Percentiles rank a stretch among this genome's conserved stretches.
These are phyloP conservation scores for Ophiosphaerella korrae DNA, from an alignment of 2,329 filamentous ascomycete species.

Conservation along the genomic window DNA sequence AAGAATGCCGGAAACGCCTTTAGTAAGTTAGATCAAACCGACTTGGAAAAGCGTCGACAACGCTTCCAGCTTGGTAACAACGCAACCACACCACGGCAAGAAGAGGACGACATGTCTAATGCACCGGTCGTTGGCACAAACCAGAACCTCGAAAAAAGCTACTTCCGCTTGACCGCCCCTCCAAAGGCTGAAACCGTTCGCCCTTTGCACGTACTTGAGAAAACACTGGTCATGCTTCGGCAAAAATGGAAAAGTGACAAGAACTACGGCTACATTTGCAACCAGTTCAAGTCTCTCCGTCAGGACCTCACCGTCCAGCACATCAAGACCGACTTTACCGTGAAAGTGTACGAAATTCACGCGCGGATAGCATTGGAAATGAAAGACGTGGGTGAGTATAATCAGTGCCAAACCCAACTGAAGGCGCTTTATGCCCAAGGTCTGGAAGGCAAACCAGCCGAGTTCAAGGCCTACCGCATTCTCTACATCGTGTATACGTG, in stretches of 20 bases:
- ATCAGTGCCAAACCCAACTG: conserved; percentile 98
- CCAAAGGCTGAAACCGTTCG: conserved; percentile 89
- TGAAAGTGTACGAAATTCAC: conserved; percentile 95
- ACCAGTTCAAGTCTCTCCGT: conserved; percentile 97
- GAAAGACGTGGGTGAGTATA: conserved; percentile 99
- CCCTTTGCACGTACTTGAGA: conserved; percentile 76
- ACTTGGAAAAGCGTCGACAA: conserved; percentile 84
- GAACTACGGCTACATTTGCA: conserved; percentile 97
- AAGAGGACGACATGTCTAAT: conserved; percentile 55
- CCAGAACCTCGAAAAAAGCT: conserved; percentile 86
- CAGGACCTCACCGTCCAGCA: conserved; percentile 98
- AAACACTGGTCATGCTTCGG: conserved; percentile 87
- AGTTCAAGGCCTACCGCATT: conserved; percentile 99
- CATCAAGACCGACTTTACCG: conserved; percentile 95
- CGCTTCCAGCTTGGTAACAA: conserved; percentile 71
- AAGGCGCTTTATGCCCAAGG: conserved; percentile 87
- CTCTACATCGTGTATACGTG: conserved; percentile 99
- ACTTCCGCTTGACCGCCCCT: conserved; percentile 88
- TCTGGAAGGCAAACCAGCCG: conserved; percentile 85
- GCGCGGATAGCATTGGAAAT: conserved; percentile 97
- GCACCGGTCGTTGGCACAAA: conserved; percentile 85
- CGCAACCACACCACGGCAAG: conserved; percentile 54
- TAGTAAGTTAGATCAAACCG: conserved; percentile 90
- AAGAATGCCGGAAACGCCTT: conserved; percentile 56
- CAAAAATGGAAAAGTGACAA: conserved; percentile 92